These are phyloP conservation scores for Trichophyton mentagrophytes DNA, from an alignment of 2,329 filamentous ascomycete species.

Conservation along the genomic window DNA sequence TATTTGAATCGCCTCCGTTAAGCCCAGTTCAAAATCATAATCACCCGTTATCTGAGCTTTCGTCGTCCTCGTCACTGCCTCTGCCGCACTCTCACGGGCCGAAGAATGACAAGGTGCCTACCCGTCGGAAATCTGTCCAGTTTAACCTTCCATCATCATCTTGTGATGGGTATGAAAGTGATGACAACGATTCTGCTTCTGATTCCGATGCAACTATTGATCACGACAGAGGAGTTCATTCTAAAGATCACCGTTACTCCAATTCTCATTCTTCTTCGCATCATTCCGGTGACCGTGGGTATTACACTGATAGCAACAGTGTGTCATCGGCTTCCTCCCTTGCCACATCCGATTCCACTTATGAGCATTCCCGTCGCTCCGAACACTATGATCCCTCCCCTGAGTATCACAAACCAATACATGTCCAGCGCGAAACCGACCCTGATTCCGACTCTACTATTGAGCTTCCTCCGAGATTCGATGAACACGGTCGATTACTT, in stretches of 20 bases:
- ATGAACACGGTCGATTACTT: constrained; percentile 18
- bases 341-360: background rate
- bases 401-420: background rate
- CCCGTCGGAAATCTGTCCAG: constrained; percentile 11
- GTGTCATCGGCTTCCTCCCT: background rate
- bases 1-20: background rate
- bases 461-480: constrained; percentile 25
- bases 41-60: background rate
- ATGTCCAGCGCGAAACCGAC: background rate
- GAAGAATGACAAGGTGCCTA: constrained; percentile 14
- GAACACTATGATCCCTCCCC: background rate
- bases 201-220: constrained; percentile 15
- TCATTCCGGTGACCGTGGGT: background rate
- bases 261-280: background rate
- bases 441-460: constrained; percentile 22
- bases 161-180: constrained; percentile 29
- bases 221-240: constrained; percentile 7
- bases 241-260: background rate
- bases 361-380: background rate
- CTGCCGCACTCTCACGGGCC: constrained; percentile 10
- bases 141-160: constrained; percentile 10
- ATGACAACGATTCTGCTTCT: constrained; percentile 31
- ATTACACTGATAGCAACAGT: background rate
- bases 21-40: background rate
- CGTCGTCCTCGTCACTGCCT: background rate